Evolutionary conservation across 2,329 filamentous ascomycete species (phyloP).

Genomic region (Cladobotryum protrusum): DNA sequence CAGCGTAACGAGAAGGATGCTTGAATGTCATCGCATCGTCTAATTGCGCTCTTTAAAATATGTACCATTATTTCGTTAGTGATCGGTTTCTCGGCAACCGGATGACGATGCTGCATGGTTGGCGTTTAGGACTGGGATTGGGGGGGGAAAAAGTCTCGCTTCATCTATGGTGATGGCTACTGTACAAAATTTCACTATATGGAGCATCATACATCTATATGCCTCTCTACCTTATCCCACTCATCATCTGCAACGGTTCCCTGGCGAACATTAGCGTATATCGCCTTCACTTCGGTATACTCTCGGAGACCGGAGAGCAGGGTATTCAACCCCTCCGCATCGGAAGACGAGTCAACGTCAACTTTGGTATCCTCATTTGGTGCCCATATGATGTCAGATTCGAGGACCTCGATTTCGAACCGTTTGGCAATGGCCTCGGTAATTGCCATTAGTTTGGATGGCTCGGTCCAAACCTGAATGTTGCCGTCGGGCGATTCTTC

Average conservation of each 20-base stretch:
- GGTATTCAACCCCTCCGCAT: constrained; percentile 50
- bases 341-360: constrained; percentile 50
- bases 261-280: constrained; percentile 65
- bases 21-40: neutral
- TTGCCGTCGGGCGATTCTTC: constrained; percentile 61
- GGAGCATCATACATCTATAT: constrained; percentile 40
- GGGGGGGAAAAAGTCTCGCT: constrained; percentile 1
- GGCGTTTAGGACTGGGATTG: constrained; percentile 9
- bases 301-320: constrained; percentile 59
- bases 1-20: constrained; percentile 21
- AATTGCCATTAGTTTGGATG: constrained; percentile 26
- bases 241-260: constrained; percentile 46
- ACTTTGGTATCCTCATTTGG: constrained; percentile 75
- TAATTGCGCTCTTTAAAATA: neutral
- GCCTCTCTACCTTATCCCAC: constrained; percentile 49
- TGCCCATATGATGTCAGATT: constrained; percentile 77
- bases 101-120: constrained; percentile 9
- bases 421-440: constrained; percentile 49
- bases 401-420: constrained; percentile 61
- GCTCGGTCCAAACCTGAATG: constrained; percentile 52
- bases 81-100: neutral
- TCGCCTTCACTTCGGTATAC: constrained; percentile 65
- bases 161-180: constrained; percentile 3
- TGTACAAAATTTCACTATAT: constrained; percentile 9
- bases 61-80: neutral